phyloP scores from a whole-genome alignment of 1,284 basidiomycete species.

The Apiotrichum sp. region DNA sequence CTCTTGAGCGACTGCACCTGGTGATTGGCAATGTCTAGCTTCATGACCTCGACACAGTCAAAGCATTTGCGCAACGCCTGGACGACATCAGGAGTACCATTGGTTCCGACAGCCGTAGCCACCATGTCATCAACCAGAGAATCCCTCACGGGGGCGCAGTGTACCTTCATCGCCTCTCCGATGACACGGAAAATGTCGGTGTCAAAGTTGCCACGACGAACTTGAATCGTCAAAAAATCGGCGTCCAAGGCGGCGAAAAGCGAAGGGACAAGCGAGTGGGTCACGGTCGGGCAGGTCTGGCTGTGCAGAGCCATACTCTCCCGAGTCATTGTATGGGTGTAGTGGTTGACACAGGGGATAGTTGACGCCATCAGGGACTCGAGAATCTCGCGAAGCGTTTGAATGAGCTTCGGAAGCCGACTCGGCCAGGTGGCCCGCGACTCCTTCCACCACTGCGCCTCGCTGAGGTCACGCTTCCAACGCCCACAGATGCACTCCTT shows the following conservation, averaged over 20 bases:
- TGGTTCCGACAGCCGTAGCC: conserved; percentile 52
- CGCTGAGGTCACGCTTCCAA: conserved; percentile 33
- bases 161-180: conserved; percentile 74
- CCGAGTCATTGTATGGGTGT: conserved; percentile 50
- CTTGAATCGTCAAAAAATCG: conserved; percentile 68
- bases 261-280: conserved; percentile 45
- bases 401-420: conserved; percentile 59
- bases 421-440: conserved; percentile 59
- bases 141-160: conserved; percentile 91
- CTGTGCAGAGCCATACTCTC: conserved; percentile 55
- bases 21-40: conserved; percentile 92
- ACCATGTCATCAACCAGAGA: conserved; percentile 78
- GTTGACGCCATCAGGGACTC: conserved; percentile 63
- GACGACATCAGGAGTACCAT: conserved; percentile 56
- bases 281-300: conserved; percentile 55
- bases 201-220: conserved; percentile 70
- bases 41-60: conserved; percentile 90
- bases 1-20: conserved; percentile 82
- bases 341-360: conserved; percentile 38
- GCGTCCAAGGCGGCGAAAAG: conserved; percentile 51
- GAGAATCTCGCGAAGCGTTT: conserved; percentile 73
- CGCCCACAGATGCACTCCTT: conserved; percentile 58
- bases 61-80: conserved; percentile 75
- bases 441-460: conserved; percentile 47
- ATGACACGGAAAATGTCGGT: conserved; percentile 71